These are phyloP conservation scores for Hanseniaspora sp. DNA, from an alignment of 1,139 yeast species.

Conservation along the genomic window DNA sequence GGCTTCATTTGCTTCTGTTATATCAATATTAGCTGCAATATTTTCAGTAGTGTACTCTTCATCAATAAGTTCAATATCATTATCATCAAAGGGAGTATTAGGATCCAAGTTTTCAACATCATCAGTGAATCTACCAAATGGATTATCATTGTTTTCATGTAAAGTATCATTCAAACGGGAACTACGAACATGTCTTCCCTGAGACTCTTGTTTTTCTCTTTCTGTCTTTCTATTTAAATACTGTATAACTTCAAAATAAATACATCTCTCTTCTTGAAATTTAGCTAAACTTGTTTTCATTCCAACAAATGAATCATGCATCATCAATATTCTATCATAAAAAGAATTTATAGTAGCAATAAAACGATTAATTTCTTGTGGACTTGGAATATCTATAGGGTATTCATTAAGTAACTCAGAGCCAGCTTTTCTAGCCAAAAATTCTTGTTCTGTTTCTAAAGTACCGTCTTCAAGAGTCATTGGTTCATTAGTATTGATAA, in stretches of 20 bases:
- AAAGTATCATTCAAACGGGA: background rate
- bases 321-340: constrained; percentile 36
- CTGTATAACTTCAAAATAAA: constrained; percentile 36
- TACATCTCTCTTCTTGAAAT: constrained; percentile 42
- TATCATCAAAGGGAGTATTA: constrained; percentile 18
- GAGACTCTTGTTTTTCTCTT: constrained; percentile 4
- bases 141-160: background rate
- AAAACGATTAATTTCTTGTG: constrained; percentile 37
- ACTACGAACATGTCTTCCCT: background rate
- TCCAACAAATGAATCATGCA: constrained; percentile 37
- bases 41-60: constrained; percentile 17
- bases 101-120: background rate
- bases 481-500: constrained; percentile 7
- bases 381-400: constrained; percentile 16
- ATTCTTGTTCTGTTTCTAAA: constrained; percentile 10
- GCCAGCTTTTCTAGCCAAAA: constrained; percentile 6
- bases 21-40: constrained; percentile 10
- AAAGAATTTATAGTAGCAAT: constrained; percentile 33
- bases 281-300: constrained; percentile 31
- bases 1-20: constrained; percentile 14
- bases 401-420: constrained; percentile 2
- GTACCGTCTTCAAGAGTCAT: constrained; percentile 8
- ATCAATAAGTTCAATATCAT: constrained; percentile 23
- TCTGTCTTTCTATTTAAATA: constrained; percentile 31
- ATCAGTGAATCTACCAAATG: constrained; percentile 7